Evolutionary conservation across 176 grass and related monocot genomes (phyloP).

Genomic region (Saccharum spontaneum): DNA sequence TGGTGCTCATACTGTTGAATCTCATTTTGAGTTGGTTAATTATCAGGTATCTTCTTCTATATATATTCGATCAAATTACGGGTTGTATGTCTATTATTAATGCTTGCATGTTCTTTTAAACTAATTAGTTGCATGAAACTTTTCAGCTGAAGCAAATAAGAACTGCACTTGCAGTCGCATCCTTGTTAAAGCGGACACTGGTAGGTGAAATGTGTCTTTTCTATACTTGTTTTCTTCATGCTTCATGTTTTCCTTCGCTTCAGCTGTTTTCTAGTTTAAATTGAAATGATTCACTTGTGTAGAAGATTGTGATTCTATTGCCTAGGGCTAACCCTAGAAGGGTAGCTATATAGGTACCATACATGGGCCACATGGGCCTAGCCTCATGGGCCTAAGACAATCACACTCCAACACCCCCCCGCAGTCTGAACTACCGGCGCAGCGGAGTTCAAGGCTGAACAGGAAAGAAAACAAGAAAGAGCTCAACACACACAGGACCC

Average conservation of each 20-base stretch:
- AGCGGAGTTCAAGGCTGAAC: too few species aligned
- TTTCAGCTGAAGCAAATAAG: constrained; percentile 95
- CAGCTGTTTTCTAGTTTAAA: constrained; percentile 7
- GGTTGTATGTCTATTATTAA: background rate
- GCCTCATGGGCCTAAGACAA: too few species aligned
- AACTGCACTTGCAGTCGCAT: constrained; percentile 80
- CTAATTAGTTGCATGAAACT: constrained; percentile 44
- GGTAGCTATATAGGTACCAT: too few species aligned
- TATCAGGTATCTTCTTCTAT: constrained; percentile 66
- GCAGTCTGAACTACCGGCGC: too few species aligned
- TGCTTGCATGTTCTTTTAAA: background rate
- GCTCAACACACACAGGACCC: too few species aligned
- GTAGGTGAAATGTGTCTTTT: constrained; percentile 57
- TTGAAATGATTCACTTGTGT: background rate
- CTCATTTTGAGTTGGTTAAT: constrained; percentile 88
- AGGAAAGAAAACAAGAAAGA: too few species aligned
- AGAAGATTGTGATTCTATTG: too few species aligned
- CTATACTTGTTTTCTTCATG: constrained; percentile 21
- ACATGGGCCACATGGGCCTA: too few species aligned
- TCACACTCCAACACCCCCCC: too few species aligned
- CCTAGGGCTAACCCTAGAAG: too few species aligned
- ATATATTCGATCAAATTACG: constrained; percentile 10
- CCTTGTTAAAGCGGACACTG: constrained; percentile 73
- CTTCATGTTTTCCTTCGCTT: constrained; percentile 14
- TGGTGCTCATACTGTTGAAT: constrained; percentile 73